phyloP scores from a whole-genome alignment of 371 early-diverging fungal genomes.

The Apophysomyces variabilis region DNA sequence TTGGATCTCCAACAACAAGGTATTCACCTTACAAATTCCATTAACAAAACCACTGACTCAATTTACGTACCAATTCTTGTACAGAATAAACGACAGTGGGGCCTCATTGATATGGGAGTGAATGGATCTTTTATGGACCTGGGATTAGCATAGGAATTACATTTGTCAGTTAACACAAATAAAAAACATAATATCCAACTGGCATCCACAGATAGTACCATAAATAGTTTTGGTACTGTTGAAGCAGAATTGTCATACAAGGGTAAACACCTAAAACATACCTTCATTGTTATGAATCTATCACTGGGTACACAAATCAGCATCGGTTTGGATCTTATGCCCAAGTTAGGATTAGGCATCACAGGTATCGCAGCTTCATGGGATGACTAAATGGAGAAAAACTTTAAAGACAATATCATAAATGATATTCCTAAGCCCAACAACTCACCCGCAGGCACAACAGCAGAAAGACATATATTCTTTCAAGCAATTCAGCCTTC shows the following conservation, averaged over 20 bases:
- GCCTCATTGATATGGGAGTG: too few species aligned
- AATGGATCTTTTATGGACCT: too few species aligned
- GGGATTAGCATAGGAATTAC: too few species aligned
- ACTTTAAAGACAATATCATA: not conserved
- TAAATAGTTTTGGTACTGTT: too few species aligned
- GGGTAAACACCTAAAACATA: too few species aligned
- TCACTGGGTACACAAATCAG: constrained; percentile 6
- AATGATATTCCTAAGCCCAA: not conserved
- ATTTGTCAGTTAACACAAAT: too few species aligned
- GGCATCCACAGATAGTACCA: too few species aligned
- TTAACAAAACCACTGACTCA: not conserved
- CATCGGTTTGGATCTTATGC: constrained; percentile 18
- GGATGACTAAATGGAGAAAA: not conserved
- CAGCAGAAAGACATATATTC: constrained; percentile 6
- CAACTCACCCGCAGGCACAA: too few species aligned
- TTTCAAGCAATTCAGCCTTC: constrained; percentile 12
- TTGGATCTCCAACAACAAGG: too few species aligned
- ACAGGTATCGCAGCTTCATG: constrained; percentile 15
- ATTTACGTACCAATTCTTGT: not conserved
- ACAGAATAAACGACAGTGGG: not conserved
- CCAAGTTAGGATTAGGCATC: constrained; percentile 15
- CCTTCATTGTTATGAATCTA: too few species aligned
- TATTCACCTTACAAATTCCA: not conserved
- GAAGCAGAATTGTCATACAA: too few species aligned
- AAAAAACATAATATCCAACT: too few species aligned